phyloP scores from a whole-genome alignment of 176 grass and related monocot species.

The Phragmites australis region DNA sequence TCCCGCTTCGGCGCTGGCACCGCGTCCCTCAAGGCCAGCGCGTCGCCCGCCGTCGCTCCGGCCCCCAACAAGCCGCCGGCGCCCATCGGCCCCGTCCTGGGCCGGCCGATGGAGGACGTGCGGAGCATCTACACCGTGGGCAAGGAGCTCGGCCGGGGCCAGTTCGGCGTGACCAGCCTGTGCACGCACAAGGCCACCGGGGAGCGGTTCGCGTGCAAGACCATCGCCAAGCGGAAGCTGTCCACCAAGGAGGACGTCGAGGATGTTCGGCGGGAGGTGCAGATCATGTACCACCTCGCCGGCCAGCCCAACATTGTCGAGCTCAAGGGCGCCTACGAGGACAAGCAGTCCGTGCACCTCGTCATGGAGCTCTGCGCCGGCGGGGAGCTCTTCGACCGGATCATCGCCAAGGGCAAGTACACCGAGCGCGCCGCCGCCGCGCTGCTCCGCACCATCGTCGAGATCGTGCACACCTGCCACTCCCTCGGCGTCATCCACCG shows the following conservation, averaged over 20 bases:
- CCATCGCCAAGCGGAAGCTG: slow-evolving; percentile 89
- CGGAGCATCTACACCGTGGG: slow-evolving; percentile 66
- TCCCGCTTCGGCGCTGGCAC: slow-evolving; percentile 18
- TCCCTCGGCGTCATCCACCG: slow-evolving; percentile 93
- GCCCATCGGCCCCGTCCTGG: slow-evolving; percentile 76
- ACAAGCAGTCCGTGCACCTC: slow-evolving; percentile 94
- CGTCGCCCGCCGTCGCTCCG: slow-evolving; percentile 16
- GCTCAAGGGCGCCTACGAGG: slow-evolving; percentile 87
- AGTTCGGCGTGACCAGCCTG: slow-evolving; percentile 89
- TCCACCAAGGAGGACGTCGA: slow-evolving; percentile 90
- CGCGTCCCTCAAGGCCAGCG: slow-evolving; percentile 37
- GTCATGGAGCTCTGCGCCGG: slow-evolving; percentile 97
- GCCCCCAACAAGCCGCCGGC: slow-evolving; percentile 42
- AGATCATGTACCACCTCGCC: slow-evolving; percentile 99
- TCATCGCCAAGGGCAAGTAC: slow-evolving; percentile 86
- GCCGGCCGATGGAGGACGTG: slow-evolving; percentile 86
- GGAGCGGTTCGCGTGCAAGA: slow-evolving; percentile 87
- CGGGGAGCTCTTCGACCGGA: slow-evolving; percentile 90
- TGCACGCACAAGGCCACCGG: slow-evolving; percentile 93
- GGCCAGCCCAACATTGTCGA: slow-evolving; percentile 90
- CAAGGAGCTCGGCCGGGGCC: slow-evolving; percentile 89
- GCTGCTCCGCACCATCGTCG: slow-evolving; percentile 84
- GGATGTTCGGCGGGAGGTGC: slow-evolving; percentile 89
- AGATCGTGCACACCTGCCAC: slow-evolving; percentile 94
- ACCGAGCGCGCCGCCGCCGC: slow-evolving; percentile 77